Percentiles rank a stretch among this genome's conserved stretches.
phyloP scores from a whole-genome alignment of 139 green algal genomes.

The Picochlorum sp. region DNA sequence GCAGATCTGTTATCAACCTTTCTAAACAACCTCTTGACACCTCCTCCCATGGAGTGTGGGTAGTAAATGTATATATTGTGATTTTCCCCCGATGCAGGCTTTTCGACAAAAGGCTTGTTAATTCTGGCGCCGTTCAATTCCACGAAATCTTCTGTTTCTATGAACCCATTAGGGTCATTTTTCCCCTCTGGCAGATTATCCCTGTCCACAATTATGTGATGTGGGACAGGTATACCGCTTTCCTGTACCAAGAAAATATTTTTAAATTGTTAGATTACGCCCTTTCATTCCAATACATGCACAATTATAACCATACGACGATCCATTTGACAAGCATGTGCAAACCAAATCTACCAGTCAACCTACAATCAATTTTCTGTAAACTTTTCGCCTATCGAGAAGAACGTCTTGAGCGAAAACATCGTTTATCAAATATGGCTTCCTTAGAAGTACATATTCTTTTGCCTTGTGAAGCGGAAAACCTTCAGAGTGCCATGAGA shows the following conservation, averaged over 20 bases:
- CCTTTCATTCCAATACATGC: no score
- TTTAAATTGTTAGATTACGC: conserved; percentile 10
- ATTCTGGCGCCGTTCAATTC: conserved; percentile 61
- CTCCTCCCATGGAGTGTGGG: conserved; percentile 89
- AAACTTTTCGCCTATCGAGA: conserved; percentile 80
- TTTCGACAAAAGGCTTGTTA: conserved; percentile 98
- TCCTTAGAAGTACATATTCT: conserved; percentile 59
- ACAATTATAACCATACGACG: no score
- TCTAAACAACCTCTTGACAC: conserved; percentile 92
- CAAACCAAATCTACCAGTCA: neutral
- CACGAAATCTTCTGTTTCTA: conserved; percentile 85
- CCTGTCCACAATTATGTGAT: conserved; percentile 83
- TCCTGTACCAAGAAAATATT: conserved; percentile 21
- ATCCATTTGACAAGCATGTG: no score
- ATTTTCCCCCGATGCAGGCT: conserved; percentile 83
- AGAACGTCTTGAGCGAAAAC: conserved; percentile 70
- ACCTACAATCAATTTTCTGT: conserved; percentile 45
- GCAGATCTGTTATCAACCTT: conserved; percentile 82
- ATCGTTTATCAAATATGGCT: conserved; percentile 94
- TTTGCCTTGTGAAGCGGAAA: conserved; percentile 89
- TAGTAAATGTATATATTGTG: conserved; percentile 99
- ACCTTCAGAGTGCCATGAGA: conserved; percentile 89
- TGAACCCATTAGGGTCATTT: conserved; percentile 42
- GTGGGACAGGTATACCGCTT: conserved; percentile 74
- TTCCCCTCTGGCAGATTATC: conserved; percentile 31